These are phyloP conservation scores for Tremellales sp. DNA, from an alignment of 1,284 basidiomycete species.

Conservation along the genomic window DNA sequence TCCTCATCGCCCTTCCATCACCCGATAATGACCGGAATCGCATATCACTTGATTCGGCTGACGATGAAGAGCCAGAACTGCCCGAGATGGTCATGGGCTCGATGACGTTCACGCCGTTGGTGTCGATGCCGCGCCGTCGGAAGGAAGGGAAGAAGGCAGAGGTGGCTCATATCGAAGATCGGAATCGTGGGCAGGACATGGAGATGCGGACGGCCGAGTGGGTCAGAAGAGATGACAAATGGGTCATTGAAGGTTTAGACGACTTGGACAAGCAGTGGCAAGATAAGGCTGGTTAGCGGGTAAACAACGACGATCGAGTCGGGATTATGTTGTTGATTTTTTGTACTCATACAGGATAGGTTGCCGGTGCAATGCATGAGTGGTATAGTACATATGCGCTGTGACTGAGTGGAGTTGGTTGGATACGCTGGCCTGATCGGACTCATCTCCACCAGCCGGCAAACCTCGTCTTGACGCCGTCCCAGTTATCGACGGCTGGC, in stretches of 20 bases:
- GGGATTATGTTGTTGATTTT: neutral
- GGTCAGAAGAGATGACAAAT: slow-evolving; percentile 4
- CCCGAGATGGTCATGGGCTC: slow-evolving; percentile 15
- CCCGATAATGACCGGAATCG: neutral
- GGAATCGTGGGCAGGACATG: neutral
- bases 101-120: slow-evolving; percentile 7
- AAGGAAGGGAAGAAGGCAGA: neutral
- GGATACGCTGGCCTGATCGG: neutral
- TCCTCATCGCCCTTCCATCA: slow-evolving; percentile 12
- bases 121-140: neutral
- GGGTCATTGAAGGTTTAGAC: slow-evolving; percentile 11
- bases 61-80: slow-evolving; percentile 6
- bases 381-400: neutral
- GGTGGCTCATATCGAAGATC: neutral
- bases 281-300: neutral
- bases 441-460: slow-evolving; percentile 26
- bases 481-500: slow-evolving; percentile 87
- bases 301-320: neutral
- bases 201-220: slow-evolving; percentile 4
- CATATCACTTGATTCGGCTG: neutral
- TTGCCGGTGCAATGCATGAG: neutral
- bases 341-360: neutral
- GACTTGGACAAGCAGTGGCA: neutral
- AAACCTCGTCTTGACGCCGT: slow-evolving; percentile 71
- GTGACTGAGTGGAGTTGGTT: neutral